Evolutionary conservation across 2,329 filamentous ascomycete genomes (phyloP).

Genomic region (Pseudogymnoascus sp.): DNA sequence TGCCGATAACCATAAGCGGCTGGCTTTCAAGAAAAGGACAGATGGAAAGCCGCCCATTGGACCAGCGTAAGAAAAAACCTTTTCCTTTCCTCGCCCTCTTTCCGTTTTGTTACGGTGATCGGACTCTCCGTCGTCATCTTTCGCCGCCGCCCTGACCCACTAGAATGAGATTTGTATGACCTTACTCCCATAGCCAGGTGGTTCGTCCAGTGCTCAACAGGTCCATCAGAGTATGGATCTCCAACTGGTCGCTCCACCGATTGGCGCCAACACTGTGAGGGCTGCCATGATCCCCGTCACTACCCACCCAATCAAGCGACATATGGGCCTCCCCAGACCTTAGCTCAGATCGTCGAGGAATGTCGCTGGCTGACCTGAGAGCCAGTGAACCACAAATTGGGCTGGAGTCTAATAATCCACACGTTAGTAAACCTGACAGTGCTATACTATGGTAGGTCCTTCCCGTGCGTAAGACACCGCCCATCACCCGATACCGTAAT

Average conservation of each 20-base stretch:
- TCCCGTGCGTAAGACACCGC: not conserved
- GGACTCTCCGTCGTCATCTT: not conserved
- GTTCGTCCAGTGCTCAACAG: not conserved
- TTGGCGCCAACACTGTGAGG: not conserved
- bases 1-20: not conserved
- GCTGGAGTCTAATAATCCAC: not conserved
- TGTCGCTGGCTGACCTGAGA: not conserved
- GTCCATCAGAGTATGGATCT: not conserved
- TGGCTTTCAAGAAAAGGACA: not conserved
- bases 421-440: not conserved
- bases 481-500: conserved; percentile 2
- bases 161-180: conserved; percentile 2
- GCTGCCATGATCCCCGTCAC: conserved; percentile 3
- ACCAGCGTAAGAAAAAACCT: not conserved
- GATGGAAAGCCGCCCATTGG: not conserved
- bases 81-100: not conserved
- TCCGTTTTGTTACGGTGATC: not conserved
- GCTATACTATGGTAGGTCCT: not conserved
- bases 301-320: conserved; percentile 4
- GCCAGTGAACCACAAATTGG: not conserved
- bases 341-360: not conserved
- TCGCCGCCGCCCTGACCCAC: not conserved
- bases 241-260: not conserved
- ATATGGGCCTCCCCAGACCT: not conserved
- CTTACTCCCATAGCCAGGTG: not conserved